phyloP scores from a whole-genome alignment of 192 early-diverging fungal species.

The Coemansia sp. region DNA sequence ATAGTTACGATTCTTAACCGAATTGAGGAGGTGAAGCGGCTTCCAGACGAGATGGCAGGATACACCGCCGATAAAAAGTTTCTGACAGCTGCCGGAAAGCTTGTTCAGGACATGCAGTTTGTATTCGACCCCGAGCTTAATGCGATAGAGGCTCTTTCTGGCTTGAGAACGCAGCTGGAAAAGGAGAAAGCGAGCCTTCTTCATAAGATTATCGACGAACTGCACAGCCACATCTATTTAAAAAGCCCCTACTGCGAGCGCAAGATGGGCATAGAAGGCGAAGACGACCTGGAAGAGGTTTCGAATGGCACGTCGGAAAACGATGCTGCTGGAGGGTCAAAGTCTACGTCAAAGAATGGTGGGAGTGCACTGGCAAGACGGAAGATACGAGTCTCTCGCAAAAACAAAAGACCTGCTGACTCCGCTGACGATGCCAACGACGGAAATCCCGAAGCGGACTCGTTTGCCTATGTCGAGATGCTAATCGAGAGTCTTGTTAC shows the following conservation, averaged over 20 bases:
- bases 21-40: conserved; percentile 69
- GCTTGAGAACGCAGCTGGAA: conserved; percentile 64
- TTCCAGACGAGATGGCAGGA: conserved; percentile 63
- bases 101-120: conserved; percentile 65
- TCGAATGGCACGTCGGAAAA: conserved; percentile 1
- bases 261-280: conserved; percentile 44
- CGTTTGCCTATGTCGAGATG: conserved; percentile 76
- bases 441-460: conserved; percentile 73
- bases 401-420: conserved; percentile 23
- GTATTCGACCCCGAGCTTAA: conserved; percentile 65
- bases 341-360: conserved; percentile 1
- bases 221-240: conserved; percentile 76
- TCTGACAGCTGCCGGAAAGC: conserved; percentile 62
- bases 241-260: conserved; percentile 76
- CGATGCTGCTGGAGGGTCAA: neutral
- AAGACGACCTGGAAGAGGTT: conserved; percentile 28
- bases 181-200: conserved; percentile 52
- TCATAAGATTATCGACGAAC: conserved; percentile 69
- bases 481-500: conserved; percentile 68
- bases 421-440: conserved; percentile 37
- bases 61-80: conserved; percentile 69
- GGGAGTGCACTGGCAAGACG: conserved; percentile 7
- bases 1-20: conserved; percentile 73
- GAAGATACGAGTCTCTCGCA: conserved; percentile 47
- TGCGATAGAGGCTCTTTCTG: conserved; percentile 69